These are phyloP conservation scores for Dicorynia guianensis DNA, from an alignment of 306 rosid genomes.

Conservation along the genomic window DNA sequence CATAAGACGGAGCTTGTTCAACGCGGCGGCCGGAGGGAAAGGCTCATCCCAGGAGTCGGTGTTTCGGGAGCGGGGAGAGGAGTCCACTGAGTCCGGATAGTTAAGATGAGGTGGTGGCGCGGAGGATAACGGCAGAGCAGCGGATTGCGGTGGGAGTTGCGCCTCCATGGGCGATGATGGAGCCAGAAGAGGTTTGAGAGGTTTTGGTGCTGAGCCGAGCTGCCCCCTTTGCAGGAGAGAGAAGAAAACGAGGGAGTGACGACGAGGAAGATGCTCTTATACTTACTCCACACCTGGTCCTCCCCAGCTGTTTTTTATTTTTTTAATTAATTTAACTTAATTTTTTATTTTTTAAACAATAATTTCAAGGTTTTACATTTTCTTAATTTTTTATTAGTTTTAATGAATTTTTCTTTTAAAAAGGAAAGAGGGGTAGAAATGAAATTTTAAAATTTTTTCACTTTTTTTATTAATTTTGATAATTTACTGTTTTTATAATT, in stretches of 20 bases:
- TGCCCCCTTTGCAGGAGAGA: constrained; percentile 36
- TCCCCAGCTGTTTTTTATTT: constrained; percentile 1
- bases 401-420: neutral
- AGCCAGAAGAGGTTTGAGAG: constrained; percentile 23
- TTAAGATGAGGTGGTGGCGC: constrained; percentile 46
- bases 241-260: neutral
- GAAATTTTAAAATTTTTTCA: too few relatives aligned
- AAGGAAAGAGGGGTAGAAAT: too few relatives aligned
- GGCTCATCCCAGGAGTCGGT: constrained; percentile 90
- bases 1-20: constrained; percentile 79
- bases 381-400: neutral
- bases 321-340: neutral
- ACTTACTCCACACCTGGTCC: constrained; percentile 44
- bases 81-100: constrained; percentile 77
- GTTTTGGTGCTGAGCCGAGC: constrained; percentile 3
- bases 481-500: too few relatives aligned
- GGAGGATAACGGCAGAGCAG: constrained; percentile 45
- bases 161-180: constrained; percentile 51
- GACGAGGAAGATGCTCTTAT: constrained; percentile 42
- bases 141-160: constrained; percentile 48
- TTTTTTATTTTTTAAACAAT: neutral
- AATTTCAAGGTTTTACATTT: neutral
- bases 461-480: too few relatives aligned
- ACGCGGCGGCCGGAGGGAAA: constrained; percentile 48
- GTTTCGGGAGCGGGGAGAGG: constrained; percentile 88